Evolutionary conservation across 768 basidiomycete genomes (phyloP), one percentile per base, ranked within the genome.

Genomic region (Russula foetens): DNA sequence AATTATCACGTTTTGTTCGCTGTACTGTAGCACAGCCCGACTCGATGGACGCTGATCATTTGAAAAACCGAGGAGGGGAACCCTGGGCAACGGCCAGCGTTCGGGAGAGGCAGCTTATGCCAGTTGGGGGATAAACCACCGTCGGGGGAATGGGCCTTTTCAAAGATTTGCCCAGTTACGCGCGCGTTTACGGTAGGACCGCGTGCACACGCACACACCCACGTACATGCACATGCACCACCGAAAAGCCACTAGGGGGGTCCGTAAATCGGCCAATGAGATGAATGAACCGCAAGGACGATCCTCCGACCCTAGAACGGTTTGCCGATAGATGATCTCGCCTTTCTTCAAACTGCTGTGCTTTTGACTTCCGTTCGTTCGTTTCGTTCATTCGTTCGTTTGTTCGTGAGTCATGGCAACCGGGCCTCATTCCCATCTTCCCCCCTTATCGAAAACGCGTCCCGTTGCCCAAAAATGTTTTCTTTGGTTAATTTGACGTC

Each of bases 111-210:
- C n/a, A 23, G 46, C 23, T 48, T 49, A 24, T 56, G 7, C 60
- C 60, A 4, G 43, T 56, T 61, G 38, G 55, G 60, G 60, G 14
- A 61, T 46, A 61, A 61, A 56, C 43, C 35, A 21, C 60, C 60
- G 33, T 49, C n/a, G n/a, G n/a, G n/a, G n/a, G n/a, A n/a, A n/a
- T n/a, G n/a, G n/a, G n/a, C n/a, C n/a, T n/a, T n/a, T n/a, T n/a
- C n/a, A n/a, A n/a, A n/a, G n/a, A n/a, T n/a, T n/a, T 35, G 35
- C 8, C 35, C 8, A 60, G 43, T 35, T 39, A 47, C 43, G 21
- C 48, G 54, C 26, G 14, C 46, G 24, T 8, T 41, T 54, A 21
- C 26, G 24, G 53, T 24, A 31, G 35, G 35, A 50, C 39, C 48
- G 48, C 56, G 39, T 58, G 48, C 28, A 23, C 35, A 35, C 35